Evolutionary conservation across 2,329 filamentous ascomycete genomes (phyloP), one percentile per base, ranked within the genome.

Genomic region (Fusarium annulatum): DNA sequence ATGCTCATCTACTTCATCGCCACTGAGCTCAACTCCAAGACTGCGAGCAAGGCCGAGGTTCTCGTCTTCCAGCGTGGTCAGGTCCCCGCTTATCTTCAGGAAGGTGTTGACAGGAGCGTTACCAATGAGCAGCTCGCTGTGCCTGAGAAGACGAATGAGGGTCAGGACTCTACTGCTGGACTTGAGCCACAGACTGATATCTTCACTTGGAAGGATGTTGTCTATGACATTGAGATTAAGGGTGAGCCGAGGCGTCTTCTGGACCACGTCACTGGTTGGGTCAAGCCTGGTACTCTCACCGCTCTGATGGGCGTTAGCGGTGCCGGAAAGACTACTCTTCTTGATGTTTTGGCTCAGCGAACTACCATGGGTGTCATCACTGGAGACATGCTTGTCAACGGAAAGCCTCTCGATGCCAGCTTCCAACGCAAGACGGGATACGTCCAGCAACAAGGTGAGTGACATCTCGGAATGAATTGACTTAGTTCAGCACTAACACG

Each of bases 251-350:
- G 94, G n/a, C 88, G 92, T 23, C 80, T 97, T 68, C 83, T 97
- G 59, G 91, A 97, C 74, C 85, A 95, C 63, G 93, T 97, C 4
- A 90, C 93, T 74, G 95, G 95, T 10, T 97, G 94, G 93, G 94
- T 97, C 64, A 95, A 95, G 80, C 95, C 95, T 1, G 95, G 95
- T 36, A 97, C 93, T 3, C 84, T 97, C 39, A 97, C 94, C 7
- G 94, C 94, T 4, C 85, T 97, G 10, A 91, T 91, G 89, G 89
- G 91, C 45, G 89, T 91, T 1, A 89, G 78, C 28, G 84, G 84
- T 33, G 84, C 84, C 1, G 84, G 84, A 0, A 85, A 85, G 73
- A 85, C 84, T 4, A 85, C 84, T 0, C 80, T 85, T 10, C 76
- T 85, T 3, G 84, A 85, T 61, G 82, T 81, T 4, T 77, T 85